Conservation (phyloP, 1,284 basidiomycete species). For the Abortiporus biennis region DNA sequence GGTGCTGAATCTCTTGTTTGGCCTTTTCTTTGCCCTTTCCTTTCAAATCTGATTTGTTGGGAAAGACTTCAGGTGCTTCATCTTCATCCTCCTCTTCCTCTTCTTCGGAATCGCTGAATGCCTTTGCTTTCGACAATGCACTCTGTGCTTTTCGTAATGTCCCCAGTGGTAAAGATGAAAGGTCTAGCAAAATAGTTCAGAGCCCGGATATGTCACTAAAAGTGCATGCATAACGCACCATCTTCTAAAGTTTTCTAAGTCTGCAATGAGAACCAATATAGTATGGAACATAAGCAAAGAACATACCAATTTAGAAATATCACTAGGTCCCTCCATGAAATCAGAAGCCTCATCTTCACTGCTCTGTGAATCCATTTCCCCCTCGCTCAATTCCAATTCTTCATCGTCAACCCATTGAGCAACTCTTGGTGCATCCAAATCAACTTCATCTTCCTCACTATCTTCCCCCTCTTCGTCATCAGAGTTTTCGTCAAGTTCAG, state of each 20-base stretch:
- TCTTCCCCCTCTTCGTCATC: constrained; percentile 13
- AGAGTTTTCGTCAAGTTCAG: constrained; percentile 5
- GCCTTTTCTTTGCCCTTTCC: constrained; percentile 24
- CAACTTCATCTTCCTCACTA: constrained; percentile 15
- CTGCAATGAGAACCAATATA: background rate
- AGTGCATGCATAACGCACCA: constrained; percentile 18
- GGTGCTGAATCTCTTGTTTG: constrained; percentile 45
- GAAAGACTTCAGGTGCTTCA: constrained; percentile 15
- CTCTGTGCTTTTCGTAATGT: constrained; percentile 61
- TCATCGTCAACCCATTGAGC: constrained; percentile 31
- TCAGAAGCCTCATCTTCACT: constrained; percentile 16
- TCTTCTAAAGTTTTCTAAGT: constrained; percentile 31
- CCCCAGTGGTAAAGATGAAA: constrained; percentile 57
- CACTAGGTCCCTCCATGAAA: constrained; percentile 4
- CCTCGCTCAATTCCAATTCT: constrained; percentile 22
- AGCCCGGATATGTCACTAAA: constrained; percentile 5
- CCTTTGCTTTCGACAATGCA: constrained; percentile 37
- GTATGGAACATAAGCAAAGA: background rate
- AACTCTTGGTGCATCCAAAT: constrained; percentile 24
- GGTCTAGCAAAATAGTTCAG: constrained; percentile 28
- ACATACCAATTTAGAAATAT: constrained; percentile 16
- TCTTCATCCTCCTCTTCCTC: constrained; percentile 26
- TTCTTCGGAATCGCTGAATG: constrained; percentile 23
- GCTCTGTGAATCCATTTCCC: constrained; percentile 14
- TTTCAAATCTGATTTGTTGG: constrained; percentile 14